Evolutionary conservation across 192 early-diverging fungal species (phyloP).

Genomic region (Coemansia sp.): DNA sequence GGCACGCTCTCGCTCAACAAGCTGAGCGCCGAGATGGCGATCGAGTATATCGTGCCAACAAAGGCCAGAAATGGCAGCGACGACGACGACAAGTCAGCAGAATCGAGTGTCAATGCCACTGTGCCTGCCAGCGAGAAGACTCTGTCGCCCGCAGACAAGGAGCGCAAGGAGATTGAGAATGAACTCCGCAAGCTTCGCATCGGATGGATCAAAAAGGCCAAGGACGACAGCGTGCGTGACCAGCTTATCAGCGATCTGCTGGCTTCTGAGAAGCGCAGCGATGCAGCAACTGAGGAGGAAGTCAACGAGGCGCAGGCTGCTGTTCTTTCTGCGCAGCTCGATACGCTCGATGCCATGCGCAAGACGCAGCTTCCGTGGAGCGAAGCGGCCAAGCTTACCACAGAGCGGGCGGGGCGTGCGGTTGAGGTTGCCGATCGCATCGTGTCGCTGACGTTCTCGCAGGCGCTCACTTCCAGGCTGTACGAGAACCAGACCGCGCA

Average conservation of each 20-base stretch:
- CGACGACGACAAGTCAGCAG: constrained; percentile 6
- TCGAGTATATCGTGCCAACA: constrained; percentile 50
- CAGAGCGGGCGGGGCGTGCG: constrained; percentile 8
- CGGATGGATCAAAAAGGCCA: constrained; percentile 76
- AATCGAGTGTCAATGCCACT: constrained; percentile 44
- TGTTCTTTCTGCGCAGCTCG: constrained; percentile 51
- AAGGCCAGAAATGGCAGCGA: too few relatives aligned
- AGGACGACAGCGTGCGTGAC: constrained; percentile 58
- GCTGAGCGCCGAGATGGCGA: constrained; percentile 33
- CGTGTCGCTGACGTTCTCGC: constrained; percentile 58
- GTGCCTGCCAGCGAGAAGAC: constrained; percentile 6
- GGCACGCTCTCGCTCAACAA: constrained; percentile 64
- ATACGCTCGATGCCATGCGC: constrained; percentile 50
- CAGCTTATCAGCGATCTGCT: constrained; percentile 66
- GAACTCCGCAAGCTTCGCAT: constrained; percentile 78
- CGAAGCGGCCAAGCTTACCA: constrained; percentile 30
- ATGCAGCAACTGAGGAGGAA: neutral
- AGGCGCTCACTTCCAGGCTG: constrained; percentile 58
- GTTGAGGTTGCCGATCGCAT: constrained; percentile 59
- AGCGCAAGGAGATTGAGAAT: constrained; percentile 61
- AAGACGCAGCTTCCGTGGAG: constrained; percentile 55
- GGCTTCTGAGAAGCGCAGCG: constrained; percentile 18
- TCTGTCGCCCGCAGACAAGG: constrained; percentile 52
- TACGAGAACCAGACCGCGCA: constrained; percentile 52
- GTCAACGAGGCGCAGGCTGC: constrained; percentile 56